Evolutionary conservation across 1,139 yeast genomes (phyloP).

Genomic region (Yamadazyma taylorii): DNA sequence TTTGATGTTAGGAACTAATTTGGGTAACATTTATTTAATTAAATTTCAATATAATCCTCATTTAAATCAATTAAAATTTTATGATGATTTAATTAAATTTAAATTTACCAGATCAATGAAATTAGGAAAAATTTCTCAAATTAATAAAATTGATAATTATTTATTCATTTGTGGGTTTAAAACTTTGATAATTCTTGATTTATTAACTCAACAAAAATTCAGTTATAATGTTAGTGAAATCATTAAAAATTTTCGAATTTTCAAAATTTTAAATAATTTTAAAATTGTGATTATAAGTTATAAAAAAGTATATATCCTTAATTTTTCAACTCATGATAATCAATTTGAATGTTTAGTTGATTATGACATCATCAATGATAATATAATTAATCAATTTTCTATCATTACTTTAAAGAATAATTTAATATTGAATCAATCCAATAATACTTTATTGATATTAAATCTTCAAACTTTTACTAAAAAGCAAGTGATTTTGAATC

Average conservation of each 20-base stretch:
- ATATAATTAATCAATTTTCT: conserved; percentile 16
- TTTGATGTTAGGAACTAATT: conserved; percentile 17
- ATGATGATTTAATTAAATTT: conserved; percentile 16
- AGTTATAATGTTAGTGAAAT: conserved; percentile 11
- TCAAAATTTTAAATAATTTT: conserved; percentile 10
- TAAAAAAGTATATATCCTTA: conserved; percentile 10
- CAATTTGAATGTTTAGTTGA: conserved; percentile 9
- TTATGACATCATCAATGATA: conserved; percentile 15
- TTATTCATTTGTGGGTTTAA: conserved; percentile 17
- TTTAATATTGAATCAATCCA: conserved; percentile 15
- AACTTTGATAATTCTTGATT: conserved; percentile 13
- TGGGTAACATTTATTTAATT: conserved; percentile 15
- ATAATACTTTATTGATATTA: conserved; percentile 12
- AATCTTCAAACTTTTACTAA: conserved; percentile 13
- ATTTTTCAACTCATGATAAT: conserved; percentile 7
- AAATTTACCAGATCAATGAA: conserved; percentile 15
- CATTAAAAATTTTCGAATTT: conserved; percentile 15
- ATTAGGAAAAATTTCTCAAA: conserved; percentile 16
- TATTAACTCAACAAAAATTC: conserved; percentile 12
- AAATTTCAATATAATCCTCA: conserved; percentile 6
- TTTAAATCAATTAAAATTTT: conserved; percentile 9
- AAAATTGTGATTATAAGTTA: conserved; percentile 13
- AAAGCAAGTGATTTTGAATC: conserved; percentile 8
- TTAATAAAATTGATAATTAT: conserved; percentile 11
- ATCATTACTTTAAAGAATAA: conserved; percentile 13